Conservation (phyloP, 208 protist species). For the Trypanosoma conorhini region DNA sequence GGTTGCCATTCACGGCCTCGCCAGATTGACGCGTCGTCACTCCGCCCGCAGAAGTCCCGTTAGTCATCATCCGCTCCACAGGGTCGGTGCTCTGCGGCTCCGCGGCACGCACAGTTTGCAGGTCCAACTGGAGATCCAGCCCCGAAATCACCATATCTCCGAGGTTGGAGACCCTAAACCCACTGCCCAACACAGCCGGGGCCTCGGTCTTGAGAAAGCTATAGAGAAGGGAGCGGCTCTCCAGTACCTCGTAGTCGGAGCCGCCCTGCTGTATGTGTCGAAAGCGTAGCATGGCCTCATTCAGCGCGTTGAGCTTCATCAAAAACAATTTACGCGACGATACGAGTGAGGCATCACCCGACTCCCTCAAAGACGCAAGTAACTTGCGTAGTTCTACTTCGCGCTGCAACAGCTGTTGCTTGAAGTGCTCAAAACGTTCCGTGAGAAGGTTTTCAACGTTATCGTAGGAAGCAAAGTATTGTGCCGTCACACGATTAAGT, state of each 20-base stretch:
- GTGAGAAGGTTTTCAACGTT: slow-evolving; percentile 63
- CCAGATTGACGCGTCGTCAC: slow-evolving; percentile 18
- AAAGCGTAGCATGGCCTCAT: slow-evolving; percentile 50
- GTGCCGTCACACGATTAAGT: slow-evolving; percentile 54
- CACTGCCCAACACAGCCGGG: slow-evolving; percentile 45
- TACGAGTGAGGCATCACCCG: slow-evolving; percentile 58
- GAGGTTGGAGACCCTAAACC: slow-evolving; percentile 53
- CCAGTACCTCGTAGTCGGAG: slow-evolving; percentile 68
- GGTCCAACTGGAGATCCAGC: slow-evolving; percentile 58
- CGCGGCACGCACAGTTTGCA: slow-evolving; percentile 22
- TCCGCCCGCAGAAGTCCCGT: not conserved
- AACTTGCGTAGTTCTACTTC: slow-evolving; percentile 63
- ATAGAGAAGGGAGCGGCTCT: slow-evolving; percentile 41
- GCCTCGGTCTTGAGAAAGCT: slow-evolving; percentile 39
- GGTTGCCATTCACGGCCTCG: slow-evolving; percentile 4
- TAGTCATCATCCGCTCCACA: not conserved
- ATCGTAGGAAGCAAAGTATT: slow-evolving; percentile 75
- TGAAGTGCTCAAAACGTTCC: slow-evolving; percentile 69
- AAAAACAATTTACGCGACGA: slow-evolving; percentile 49
- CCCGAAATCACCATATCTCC: slow-evolving; percentile 53
- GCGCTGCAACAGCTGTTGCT: slow-evolving; percentile 66
- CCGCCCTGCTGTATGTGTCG: slow-evolving; percentile 51
- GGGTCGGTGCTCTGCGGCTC: not conserved
- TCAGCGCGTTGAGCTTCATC: slow-evolving; percentile 51
- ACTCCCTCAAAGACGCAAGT: slow-evolving; percentile 55